Conservation (phyloP, 2,329 filamentous ascomycete species). For the Xylaria hypoxylon region DNA sequence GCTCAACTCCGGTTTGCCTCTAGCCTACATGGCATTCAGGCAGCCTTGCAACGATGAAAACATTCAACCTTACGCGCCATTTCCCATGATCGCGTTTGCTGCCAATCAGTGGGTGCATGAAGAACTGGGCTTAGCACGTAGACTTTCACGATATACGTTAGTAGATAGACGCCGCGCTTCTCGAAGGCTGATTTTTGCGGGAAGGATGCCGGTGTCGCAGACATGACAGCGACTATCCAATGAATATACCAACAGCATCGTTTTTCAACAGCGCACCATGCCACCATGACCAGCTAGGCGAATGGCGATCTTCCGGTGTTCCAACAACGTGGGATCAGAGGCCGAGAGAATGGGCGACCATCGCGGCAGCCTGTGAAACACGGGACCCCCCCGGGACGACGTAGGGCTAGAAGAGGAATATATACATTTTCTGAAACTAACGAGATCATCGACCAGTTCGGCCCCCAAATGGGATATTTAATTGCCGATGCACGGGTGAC, state of each 20-base stretch:
- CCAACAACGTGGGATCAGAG: conserved; percentile 30
- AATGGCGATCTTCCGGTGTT: conserved; percentile 1
- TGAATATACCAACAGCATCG: conserved; percentile 25
- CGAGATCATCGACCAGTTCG: conserved; percentile 1
- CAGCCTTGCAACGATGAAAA: not conserved
- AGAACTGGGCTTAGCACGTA: not conserved
- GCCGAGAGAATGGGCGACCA: conserved; percentile 27
- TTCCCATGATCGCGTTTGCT: not conserved
- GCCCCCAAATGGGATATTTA: conserved; percentile 34
- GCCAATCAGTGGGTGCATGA: conserved; percentile 10
- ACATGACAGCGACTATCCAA: conserved; percentile 40
- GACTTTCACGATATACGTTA: not conserved
- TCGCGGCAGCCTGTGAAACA: conserved; percentile 32
- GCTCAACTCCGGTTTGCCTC: not conserved
- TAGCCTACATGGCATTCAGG: not conserved
- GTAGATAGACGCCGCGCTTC: conserved; percentile 36
- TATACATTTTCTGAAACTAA: conserved; percentile 19
- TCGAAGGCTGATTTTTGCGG: conserved; percentile 38
- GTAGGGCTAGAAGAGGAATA: conserved; percentile 31
- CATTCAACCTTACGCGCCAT: conserved; percentile 1
- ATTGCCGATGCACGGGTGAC: conserved; percentile 14
- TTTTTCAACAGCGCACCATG: conserved; percentile 3
- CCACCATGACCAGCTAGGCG: conserved; percentile 4
- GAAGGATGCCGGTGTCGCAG: conserved; percentile 44
- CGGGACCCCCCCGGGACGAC: conserved; percentile 5